Evolutionary conservation across 2,329 filamentous ascomycete genomes (phyloP), one percentile per base, ranked within the genome.

Genomic region (Venturia effusa): DNA sequence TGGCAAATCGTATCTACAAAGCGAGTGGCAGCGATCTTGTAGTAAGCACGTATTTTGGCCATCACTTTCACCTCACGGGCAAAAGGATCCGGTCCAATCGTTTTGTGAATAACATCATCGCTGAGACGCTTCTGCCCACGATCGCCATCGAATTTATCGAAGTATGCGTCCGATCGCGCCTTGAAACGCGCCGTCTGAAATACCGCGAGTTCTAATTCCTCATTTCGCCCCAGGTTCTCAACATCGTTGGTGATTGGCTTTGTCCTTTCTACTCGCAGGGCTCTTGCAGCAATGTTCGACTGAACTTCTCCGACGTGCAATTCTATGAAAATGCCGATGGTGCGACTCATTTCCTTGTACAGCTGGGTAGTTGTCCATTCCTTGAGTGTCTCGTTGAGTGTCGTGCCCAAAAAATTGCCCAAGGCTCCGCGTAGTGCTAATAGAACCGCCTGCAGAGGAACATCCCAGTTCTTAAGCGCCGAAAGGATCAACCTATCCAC

Each of bases 21-120:
- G 1, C 88, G 81, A 40, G 80, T 75, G 0, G 84, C 82, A 0
- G 88, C 87, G 4, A 87, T 81, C 59, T 83, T 79, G 70, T 92
- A 92, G 71, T 91, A 92, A 0, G 83, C 87, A 0, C 86, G 78
- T 55, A 89, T 80, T 4, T 84, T 84, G 0, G 85, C 80, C 0
- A 88, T 82, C 0, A 88, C 83, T 10, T 81, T 77, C 0, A 92
- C 73, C 69, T 90, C 88, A 0, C 75, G 73, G 1, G 77, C 71
- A 67, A 84, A 90, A 0, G 79, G 77, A 68, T 91, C 88, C 0
- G 76, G 71, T 0, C 70, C 69, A 13, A 72, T 67, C 15, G 27
- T 7, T 2, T 79, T 75, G 0, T 34, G 32, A 0, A 45, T 17
- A n/a, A 60, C 59, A 13, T 61, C 54, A 15, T 17, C 5, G 17